A percentile compares a stretch with the other conserved stretches of the same genome.
These are phyloP conservation scores for Liriodendron chinense DNA, from an alignment of 164 flowering plant genomes.

Conservation along the genomic window DNA sequence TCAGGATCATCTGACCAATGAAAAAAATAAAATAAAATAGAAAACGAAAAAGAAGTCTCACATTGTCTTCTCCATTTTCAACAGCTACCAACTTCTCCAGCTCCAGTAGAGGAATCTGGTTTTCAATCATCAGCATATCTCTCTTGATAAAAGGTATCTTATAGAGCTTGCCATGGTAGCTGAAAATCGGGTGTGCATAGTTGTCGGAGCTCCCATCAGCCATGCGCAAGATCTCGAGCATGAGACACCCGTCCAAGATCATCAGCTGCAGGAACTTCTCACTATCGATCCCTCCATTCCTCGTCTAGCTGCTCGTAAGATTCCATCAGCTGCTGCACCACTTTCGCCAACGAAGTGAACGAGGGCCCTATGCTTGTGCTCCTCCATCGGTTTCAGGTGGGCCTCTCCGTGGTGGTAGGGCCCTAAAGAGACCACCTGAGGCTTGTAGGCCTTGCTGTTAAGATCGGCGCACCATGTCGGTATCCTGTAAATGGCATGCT, in stretches of 20 bases:
- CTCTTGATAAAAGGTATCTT: slow-evolving; percentile 48
- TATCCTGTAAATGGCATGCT: slow-evolving; percentile 23
- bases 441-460: slow-evolving; percentile 31
- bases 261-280: too few relatives aligned
- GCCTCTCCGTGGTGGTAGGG: slow-evolving; percentile 45
- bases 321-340: slow-evolving; percentile 17
- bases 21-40: too few relatives aligned
- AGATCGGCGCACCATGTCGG: slow-evolving; percentile 16
- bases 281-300: too few relatives aligned
- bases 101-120: slow-evolving; percentile 53
- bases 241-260: slow-evolving; percentile 52
- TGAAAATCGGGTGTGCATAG: slow-evolving; percentile 54
- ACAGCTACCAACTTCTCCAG: slow-evolving; percentile 34
- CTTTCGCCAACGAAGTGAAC: slow-evolving; percentile 32
- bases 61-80: slow-evolving; percentile 23
- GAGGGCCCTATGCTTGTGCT: slow-evolving; percentile 53
- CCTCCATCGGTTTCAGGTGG: slow-evolving; percentile 39
- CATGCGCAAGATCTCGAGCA: slow-evolving; percentile 43
- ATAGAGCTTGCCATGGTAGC: slow-evolving; percentile 50
- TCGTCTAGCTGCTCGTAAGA: slow-evolving; percentile 36
- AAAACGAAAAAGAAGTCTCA: neutral
- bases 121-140: slow-evolving; percentile 65
- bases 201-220: slow-evolving; percentile 18
- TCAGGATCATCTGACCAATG: too few relatives aligned
- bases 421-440: slow-evolving; percentile 44